Base-by-base conservation (phyloP, 2,329 filamentous ascomycete species). In the Aphanocladium album region DNA sequence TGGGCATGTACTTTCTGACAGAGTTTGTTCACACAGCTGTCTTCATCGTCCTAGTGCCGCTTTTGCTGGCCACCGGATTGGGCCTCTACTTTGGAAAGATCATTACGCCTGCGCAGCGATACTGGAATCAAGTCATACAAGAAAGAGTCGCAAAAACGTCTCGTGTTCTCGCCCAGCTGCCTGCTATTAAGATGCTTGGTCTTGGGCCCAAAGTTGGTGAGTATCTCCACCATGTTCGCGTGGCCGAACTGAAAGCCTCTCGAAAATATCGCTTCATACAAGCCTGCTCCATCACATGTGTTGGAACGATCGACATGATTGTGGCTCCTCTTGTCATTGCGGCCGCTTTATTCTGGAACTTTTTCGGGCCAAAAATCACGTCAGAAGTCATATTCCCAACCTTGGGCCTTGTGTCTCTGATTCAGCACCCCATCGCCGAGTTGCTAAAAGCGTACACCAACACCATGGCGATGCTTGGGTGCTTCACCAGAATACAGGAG, bases 131-230 rank as follows among this genome's bases (percentile, higher is more conserved):
- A 27, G 43, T 14, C 33, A 43, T 55, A 14, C 16, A 43, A 30
- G 23, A 17, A 4, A 21, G 54, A 21, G 41, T 57, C 3, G 16
- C 54, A 16, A 57, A 57, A 21, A 57, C 54, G 3, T 57, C 54
- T 5, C 25, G 39, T 11, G 14, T 57, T 16, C 16, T 57, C 6
- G 27, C 54, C 17, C 54, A 57, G 25, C 54, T 57, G 6, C 19
- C 21, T 11, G 43, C 25, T 19, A 57, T 57, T 21, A 57, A 57
- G n/a, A 57, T 57, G 54, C 19, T 46, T 23, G 54, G 54, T 23
- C 39, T 47, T 7, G 51, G 37, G 51, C 39, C n/a, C 16, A 45
- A 23, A 27, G 47, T 57, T 17, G 8, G 23, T 2, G 54, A 45
- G 33, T 35, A 19, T 21, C 39, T 57, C 8, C 54, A 57, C 8